Percentiles rank a stretch among this genome's conserved stretches.
These are phyloP conservation scores for Aspergillus tubingensis DNA, from an alignment of 2,329 filamentous ascomycete genomes.

Conservation along the genomic window DNA sequence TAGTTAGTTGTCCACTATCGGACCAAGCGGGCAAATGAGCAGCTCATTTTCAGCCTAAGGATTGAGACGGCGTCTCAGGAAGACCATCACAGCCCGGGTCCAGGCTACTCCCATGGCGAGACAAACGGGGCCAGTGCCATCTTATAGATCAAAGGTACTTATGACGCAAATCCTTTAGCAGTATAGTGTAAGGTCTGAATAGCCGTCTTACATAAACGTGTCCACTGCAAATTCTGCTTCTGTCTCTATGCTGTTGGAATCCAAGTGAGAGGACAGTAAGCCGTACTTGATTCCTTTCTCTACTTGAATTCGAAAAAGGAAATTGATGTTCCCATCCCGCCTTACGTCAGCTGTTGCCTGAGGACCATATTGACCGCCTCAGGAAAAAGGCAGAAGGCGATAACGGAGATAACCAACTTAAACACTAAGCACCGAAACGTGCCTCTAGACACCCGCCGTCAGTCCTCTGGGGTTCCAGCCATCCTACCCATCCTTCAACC, in stretches of 20 bases:
- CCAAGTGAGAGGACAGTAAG: no score
- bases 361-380: slow-evolving; percentile 11
- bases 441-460: not conserved
- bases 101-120: not conserved
- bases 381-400: slow-evolving; percentile 10
- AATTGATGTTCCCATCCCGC: not conserved
- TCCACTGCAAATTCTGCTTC: not conserved
- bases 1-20: not conserved
- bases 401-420: slow-evolving; percentile 22
- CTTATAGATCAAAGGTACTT: no score
- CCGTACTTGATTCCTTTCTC: not conserved
- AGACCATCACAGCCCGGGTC: not conserved
- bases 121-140: not conserved
- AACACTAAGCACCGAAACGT: slow-evolving; percentile 15
- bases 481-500: not conserved
- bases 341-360: not conserved
- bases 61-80: not conserved
- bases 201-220: slow-evolving; percentile 3
- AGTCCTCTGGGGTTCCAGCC: not conserved
- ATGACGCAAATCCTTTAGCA: not conserved
- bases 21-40: not conserved
- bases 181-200: not conserved
- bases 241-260: not conserved
- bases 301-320: not conserved
- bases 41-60: not conserved